phyloP scores from a whole-genome alignment of 2,329 filamentous ascomycete species.

The Xylariomycetidae sp. region DNA sequence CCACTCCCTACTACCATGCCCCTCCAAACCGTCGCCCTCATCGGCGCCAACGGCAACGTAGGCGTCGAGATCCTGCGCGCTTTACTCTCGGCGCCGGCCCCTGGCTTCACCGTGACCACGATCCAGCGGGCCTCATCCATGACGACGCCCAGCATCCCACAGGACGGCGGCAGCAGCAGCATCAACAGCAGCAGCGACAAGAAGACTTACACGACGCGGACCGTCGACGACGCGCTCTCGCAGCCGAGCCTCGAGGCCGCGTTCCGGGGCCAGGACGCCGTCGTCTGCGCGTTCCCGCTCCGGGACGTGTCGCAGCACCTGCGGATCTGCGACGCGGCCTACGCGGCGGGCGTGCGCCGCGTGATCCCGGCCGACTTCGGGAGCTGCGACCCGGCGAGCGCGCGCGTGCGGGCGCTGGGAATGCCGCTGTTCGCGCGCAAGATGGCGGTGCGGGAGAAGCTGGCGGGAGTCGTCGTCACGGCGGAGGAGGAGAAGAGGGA shows the following conservation, averaged over 20 bases:
- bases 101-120: constrained; percentile 31
- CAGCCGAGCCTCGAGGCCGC: constrained; percentile 23
- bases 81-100: constrained; percentile 21
- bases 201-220: too few relatives aligned
- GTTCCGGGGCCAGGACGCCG: constrained; percentile 31
- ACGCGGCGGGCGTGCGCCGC: constrained; percentile 30
- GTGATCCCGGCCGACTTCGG: constrained; percentile 38
- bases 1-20: constrained; percentile 17
- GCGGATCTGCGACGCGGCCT: constrained; percentile 31
- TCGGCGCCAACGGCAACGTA: constrained; percentile 34
- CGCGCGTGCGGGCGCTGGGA: constrained; percentile 29
- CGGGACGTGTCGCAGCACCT: constrained; percentile 26
- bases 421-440: constrained; percentile 33
- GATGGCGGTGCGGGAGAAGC: constrained; percentile 25
- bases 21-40: constrained; percentile 31
- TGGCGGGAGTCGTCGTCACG: constrained; percentile 23
- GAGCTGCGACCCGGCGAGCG: constrained; percentile 32
- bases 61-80: constrained; percentile 28
- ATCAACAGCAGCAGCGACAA: too few relatives aligned
- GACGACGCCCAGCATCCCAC: background rate
- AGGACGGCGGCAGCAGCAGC: constrained; percentile 3
- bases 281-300: constrained; percentile 31
- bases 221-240: constrained; percentile 28
- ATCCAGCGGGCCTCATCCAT: constrained; percentile 26
- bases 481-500: too few relatives aligned